Percentiles rank a stretch among this genome's conserved stretches.
These are phyloP conservation scores for Entomortierella lignicola DNA, from an alignment of 192 early-diverging fungal species.

Conservation along the genomic window DNA sequence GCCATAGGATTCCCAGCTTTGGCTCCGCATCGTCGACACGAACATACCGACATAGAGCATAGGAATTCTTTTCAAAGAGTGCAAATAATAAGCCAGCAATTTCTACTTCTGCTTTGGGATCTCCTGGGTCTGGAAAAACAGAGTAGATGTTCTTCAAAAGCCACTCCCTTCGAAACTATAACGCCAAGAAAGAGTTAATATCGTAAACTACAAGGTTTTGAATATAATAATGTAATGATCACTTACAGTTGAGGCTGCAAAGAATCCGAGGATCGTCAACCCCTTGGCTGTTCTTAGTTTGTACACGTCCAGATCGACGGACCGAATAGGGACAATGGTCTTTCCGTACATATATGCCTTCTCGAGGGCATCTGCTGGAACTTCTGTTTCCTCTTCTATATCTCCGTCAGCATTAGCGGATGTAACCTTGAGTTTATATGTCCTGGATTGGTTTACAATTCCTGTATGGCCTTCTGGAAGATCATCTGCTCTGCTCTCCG, in stretches of 20 bases:
- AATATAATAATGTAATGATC: background rate
- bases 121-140: slow-evolving; percentile 60
- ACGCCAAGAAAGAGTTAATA: background rate
- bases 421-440: slow-evolving; percentile 44
- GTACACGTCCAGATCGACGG: slow-evolving; percentile 70
- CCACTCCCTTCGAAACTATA: slow-evolving; percentile 68
- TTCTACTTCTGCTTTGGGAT: slow-evolving; percentile 39
- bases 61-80: slow-evolving; percentile 60
- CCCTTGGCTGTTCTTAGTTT: slow-evolving; percentile 67
- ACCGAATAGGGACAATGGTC: slow-evolving; percentile 69
- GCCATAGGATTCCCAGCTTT: slow-evolving; percentile 73
- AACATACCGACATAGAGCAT: slow-evolving; percentile 74
- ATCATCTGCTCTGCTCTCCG: slow-evolving; percentile 54
- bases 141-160: slow-evolving; percentile 65
- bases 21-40: slow-evolving; percentile 59
- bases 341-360: slow-evolving; percentile 78
- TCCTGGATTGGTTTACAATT: slow-evolving; percentile 47
- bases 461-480: slow-evolving; percentile 44
- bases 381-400: slow-evolving; percentile 42
- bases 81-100: slow-evolving; percentile 67
- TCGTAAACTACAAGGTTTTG: background rate
- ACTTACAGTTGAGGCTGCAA: slow-evolving; percentile 58
- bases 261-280: slow-evolving; percentile 72
- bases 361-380: slow-evolving; percentile 64
- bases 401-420: slow-evolving; percentile 34